Evolutionary conservation across 2,329 filamentous ascomycete species (phyloP), one percentile per base, ranked within the genome.

Genomic region (Lecanoromycetidae sp.): DNA sequence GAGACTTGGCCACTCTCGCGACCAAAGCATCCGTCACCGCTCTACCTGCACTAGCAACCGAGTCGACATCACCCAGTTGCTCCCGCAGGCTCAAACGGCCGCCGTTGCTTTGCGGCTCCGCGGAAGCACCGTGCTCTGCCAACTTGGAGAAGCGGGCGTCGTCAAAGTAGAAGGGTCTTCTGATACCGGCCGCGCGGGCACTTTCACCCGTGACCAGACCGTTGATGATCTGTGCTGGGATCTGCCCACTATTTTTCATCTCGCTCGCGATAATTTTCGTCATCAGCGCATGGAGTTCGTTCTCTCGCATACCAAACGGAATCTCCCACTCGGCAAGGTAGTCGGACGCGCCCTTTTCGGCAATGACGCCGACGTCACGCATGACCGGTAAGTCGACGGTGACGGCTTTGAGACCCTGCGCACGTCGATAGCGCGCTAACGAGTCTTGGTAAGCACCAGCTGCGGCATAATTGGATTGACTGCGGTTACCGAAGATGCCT

Each of bases 391-490:
- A 52, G 36, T 60, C 60, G 26, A 66, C 35, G 1, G 58, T 55
- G 2, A 57, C 40, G 8, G 56, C 57, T 3, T 54, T 51, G 2
- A 60, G 52, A 2, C 61, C 61, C 5, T 57, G 42, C 0, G 33
- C 32, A 5, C 48, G 52, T 5, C 63, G 61, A 25, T 60, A 55
- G 5, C 52, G 56, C 2, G 61, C 62, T 5, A 67, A 48, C 0
- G 61, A 58, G 36, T 66, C 64, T 48, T 67, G 60, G 54, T 61
- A 69, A 1, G 62, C 59, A 35, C 62, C 61, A 15, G 57, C 66
- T 5, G 65, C 64, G 2, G 61, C 58, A 50, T 70, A 70, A 49
- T 69, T 71, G 9, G 69, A 61, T 45, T 75, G 61, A 3, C 66
- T 64, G 5, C 63, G 54, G 42, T 69, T 70, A 3, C 71, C 71